Conservation (phyloP, 495 filamentous ascomycete genomes). For the Xylona heveae region DNA sequence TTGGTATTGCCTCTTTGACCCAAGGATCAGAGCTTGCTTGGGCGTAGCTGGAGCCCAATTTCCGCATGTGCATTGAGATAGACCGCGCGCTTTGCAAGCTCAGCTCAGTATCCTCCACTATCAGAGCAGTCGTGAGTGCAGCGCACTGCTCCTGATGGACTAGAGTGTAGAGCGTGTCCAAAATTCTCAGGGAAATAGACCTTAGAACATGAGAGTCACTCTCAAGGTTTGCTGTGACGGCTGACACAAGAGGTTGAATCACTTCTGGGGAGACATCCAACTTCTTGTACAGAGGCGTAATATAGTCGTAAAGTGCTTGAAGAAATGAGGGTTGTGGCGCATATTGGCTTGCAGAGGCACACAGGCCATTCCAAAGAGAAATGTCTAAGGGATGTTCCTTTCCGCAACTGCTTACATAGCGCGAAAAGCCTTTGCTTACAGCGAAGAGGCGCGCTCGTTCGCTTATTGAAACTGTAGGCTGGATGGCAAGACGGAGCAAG, state of each 20-base stretch:
- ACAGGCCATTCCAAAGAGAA: constrained; percentile 2
- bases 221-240: constrained; percentile 47
- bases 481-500: too few relatives aligned
- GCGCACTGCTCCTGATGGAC: constrained; percentile 18
- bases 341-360: background rate
- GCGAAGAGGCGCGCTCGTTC: too few relatives aligned
- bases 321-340: constrained; percentile 1
- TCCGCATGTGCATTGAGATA: constrained; percentile 67
- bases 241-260: constrained; percentile 31
- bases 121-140: constrained; percentile 28
- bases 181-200: constrained; percentile 43
- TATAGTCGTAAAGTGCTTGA: constrained; percentile 3
- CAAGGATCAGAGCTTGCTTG: constrained; percentile 28
- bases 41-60: constrained; percentile 40
- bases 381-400: too few relatives aligned
- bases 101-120: constrained; percentile 59
- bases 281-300: background rate
- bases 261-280: constrained; percentile 10
- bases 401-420: too few relatives aligned
- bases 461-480: too few relatives aligned
- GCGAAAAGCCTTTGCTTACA: too few relatives aligned
- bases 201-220: constrained; percentile 50
- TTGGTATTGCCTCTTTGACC: constrained; percentile 49
- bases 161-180: constrained; percentile 22
- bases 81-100: constrained; percentile 51